These are phyloP conservation scores for Ustilago lituana DNA, from an alignment of 1,284 basidiomycete species.

Conservation along the genomic window DNA sequence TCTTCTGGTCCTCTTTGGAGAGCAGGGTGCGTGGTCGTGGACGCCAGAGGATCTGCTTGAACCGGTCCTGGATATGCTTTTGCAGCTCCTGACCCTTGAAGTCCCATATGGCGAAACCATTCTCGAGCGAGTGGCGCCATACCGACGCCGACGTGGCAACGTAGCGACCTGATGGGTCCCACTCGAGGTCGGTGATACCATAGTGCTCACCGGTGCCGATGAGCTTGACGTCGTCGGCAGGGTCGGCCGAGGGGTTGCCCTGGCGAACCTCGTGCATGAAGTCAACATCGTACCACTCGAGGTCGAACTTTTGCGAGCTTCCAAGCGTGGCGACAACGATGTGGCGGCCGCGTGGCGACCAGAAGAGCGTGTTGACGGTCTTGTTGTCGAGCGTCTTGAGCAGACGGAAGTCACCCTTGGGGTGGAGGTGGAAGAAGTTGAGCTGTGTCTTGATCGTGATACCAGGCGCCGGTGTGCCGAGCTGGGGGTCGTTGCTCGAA, in stretches of 20 bases:
- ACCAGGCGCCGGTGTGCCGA: conserved; percentile 85
- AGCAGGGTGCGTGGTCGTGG: conserved; percentile 89
- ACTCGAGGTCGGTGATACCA: conserved; percentile 96
- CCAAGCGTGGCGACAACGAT: conserved; percentile 95
- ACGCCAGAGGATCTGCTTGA: conserved; percentile 99
- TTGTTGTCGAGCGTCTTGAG: conserved; percentile 84
- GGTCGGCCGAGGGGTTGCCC: conserved; percentile 73
- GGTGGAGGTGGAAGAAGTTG: conserved; percentile 94
- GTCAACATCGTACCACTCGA: conserved; percentile 99
- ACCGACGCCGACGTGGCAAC: conserved; percentile 91
- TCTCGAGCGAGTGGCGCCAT: conserved; percentile 95
- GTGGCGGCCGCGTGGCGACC: conserved; percentile 96
- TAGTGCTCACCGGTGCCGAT: conserved; percentile 91
- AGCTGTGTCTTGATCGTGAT: conserved; percentile 95
- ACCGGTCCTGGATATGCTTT: conserved; percentile 88
- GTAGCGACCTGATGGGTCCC: conserved; percentile 97
- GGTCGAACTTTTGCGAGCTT: conserved; percentile 91
- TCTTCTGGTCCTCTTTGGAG: conserved; percentile 86
- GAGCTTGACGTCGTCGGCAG: conserved; percentile 83
- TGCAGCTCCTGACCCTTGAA: conserved; percentile 92
- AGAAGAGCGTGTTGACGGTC: conserved; percentile 93
- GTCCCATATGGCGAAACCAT: conserved; percentile 97
- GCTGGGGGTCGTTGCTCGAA: conserved; percentile 91
- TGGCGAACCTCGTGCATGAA: conserved; percentile 76
- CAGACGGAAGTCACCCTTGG: conserved; percentile 93